phyloP scores from a whole-genome alignment of 768 basidiomycete genomes.

The Psilocybe azurescens region DNA sequence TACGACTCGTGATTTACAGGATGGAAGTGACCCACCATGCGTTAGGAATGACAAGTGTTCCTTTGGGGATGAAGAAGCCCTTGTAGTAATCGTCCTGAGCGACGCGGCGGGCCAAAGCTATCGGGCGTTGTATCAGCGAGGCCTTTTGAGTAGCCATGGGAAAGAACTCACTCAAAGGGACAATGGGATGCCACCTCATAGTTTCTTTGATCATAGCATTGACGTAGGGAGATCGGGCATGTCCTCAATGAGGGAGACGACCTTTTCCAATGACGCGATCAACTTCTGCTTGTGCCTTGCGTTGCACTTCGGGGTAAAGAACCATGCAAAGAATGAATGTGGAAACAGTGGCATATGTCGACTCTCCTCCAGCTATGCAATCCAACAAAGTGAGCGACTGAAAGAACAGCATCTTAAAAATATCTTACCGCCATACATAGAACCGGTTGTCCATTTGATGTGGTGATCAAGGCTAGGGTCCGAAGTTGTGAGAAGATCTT shows the following conservation, averaged over 20 bases:
- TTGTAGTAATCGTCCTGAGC: slow-evolving; percentile 15
- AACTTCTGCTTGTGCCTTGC: slow-evolving; percentile 4
- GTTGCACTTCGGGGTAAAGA: slow-evolving; percentile 5
- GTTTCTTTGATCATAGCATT: slow-evolving; percentile 14
- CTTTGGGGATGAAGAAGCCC: slow-evolving; percentile 39
- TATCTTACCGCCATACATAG: slow-evolving; percentile 14
- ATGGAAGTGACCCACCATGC: slow-evolving; percentile 31
- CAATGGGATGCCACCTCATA: slow-evolving; percentile 13
- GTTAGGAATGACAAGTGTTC: slow-evolving; percentile 38
- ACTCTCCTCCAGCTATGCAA: slow-evolving; percentile 7
- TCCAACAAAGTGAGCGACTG: no score
- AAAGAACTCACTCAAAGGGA: slow-evolving; percentile 8
- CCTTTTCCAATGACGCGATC: slow-evolving; percentile 5
- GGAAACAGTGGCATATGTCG: slow-evolving; percentile 3
- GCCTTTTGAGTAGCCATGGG: not conserved
- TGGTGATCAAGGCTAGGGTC: slow-evolving; percentile 7
- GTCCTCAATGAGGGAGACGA: slow-evolving; percentile 8
- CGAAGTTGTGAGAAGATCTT: slow-evolving; percentile 1
- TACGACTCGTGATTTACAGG: no score
- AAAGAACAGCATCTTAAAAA: no score
- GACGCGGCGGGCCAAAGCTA: slow-evolving; percentile 19
- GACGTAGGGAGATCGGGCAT: slow-evolving; percentile 5
- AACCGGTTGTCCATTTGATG: slow-evolving; percentile 14
- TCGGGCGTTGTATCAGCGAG: not conserved
- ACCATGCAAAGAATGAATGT: slow-evolving; percentile 7